Evolutionary conservation across 371 early-diverging fungal species (phyloP).

Genomic region (Mortierella sp.): DNA sequence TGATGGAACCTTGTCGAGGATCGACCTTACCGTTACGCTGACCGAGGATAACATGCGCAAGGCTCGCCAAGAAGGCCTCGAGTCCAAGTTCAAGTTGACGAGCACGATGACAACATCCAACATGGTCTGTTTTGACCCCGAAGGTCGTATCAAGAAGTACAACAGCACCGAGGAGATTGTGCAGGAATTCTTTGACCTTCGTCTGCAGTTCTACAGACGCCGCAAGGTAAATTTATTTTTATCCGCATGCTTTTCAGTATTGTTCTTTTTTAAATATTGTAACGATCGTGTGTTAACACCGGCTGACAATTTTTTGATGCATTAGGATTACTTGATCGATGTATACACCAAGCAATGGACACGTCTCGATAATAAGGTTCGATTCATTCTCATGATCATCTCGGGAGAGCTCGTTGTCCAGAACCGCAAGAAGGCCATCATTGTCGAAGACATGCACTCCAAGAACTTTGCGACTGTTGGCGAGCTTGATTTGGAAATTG

Average conservation of each 20-base stretch:
- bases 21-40: slow-evolving; percentile 90
- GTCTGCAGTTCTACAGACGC: slow-evolving; percentile 90
- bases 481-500: slow-evolving; percentile 62
- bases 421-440: slow-evolving; percentile 89
- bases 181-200: slow-evolving; percentile 93
- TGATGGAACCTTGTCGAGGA: slow-evolving; percentile 86
- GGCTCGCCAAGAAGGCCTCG: slow-evolving; percentile 84
- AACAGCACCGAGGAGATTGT: slow-evolving; percentile 87
- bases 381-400: slow-evolving; percentile 96
- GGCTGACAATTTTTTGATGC: neutral
- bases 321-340: slow-evolving; percentile 77
- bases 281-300: neutral
- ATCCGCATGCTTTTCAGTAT: neutral
- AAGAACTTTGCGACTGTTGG: slow-evolving; percentile 79
- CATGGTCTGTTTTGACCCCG: slow-evolving; percentile 98
- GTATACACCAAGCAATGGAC: slow-evolving; percentile 82
- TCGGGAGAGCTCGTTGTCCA: slow-evolving; percentile 86
- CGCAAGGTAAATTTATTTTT: slow-evolving; percentile 82
- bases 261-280: neutral
- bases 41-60: slow-evolving; percentile 77
- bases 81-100: slow-evolving; percentile 89
- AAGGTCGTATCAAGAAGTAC: slow-evolving; percentile 94
- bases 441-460: slow-evolving; percentile 86
- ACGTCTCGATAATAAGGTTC: slow-evolving; percentile 91
- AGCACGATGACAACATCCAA: slow-evolving; percentile 87